Base-by-base conservation (phyloP, 2,329 filamentous ascomycete species). In the Alternaria angustiovoidea region DNA sequence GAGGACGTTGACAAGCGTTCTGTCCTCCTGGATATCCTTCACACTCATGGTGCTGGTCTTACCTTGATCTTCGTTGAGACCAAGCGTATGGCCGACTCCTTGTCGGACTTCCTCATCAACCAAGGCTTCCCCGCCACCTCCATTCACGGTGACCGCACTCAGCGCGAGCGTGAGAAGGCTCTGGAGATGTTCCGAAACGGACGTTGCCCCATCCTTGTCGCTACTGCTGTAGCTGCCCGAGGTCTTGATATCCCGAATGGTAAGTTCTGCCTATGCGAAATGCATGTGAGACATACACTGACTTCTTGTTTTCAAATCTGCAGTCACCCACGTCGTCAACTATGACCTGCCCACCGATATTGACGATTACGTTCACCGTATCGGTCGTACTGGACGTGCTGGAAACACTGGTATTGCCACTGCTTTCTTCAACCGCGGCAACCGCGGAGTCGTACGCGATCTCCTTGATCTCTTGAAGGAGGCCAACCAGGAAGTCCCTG, bases 341-440 rank as follows among this genome's bases (percentile, higher is more conserved):
- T 99, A 99, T 81, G 95, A 99, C 80, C 87, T 99, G n/a, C 95
- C 95, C 51, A 97, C 94, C 57, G 95, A 98, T 76, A 96, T 98
- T 74, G 95, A 98, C 75, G 95, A 98, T 82, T 99, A 99, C 73
- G 95, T 99, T 60, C 95, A 99, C 83, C 92, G 95, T 80, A 99
- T 99, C 76, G 95, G 95, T 90, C 95, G 95, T 94, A 99, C 95
- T 68, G 95, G 95, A 78, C 95, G 95, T 93, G 95, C 95, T 68
- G 95, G 95, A 81, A 99, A 99, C 86, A 98, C 94, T 74, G 95
- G 95, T 90, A 90, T 97, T 70, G 92, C 95, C 6, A 99, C 95
- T 72, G 95, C 95, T 58, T 99, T 99, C 87, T 98, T 99, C 90
- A 99, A 99, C 88, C 94, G 95, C 78, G 94, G 94, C 77, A 99